Conservation (phyloP, 208 protist genomes). For the Baffinella frigidus region DNA sequence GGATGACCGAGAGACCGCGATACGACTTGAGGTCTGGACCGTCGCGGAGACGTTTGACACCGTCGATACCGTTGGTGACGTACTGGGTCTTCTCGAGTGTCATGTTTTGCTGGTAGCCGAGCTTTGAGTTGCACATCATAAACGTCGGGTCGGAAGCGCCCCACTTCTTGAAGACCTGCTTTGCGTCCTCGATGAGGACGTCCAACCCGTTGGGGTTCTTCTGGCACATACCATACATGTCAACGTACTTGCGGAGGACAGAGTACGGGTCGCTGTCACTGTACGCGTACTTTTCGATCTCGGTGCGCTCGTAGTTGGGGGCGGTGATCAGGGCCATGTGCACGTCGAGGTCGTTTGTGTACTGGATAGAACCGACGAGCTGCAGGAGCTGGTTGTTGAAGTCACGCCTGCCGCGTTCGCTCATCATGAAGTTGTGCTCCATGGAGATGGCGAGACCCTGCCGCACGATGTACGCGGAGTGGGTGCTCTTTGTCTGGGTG, state of each 20-base stretch:
- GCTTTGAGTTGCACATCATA: neutral
- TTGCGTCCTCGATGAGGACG: slow-evolving; percentile 27
- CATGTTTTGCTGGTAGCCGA: neutral
- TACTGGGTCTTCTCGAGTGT: neutral
- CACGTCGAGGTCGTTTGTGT: slow-evolving; percentile 35
- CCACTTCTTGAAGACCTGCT: neutral
- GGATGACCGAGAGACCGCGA: slow-evolving; percentile 1
- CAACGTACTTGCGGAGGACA: neutral
- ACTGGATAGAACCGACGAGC: neutral
- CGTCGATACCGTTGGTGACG: neutral
- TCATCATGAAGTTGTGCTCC: slow-evolving; percentile 48
- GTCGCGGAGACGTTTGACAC: neutral
- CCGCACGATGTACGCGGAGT: neutral
- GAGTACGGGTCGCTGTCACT: neutral
- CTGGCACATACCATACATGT: neutral
- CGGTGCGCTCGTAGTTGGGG: neutral
- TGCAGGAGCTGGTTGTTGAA: slow-evolving; percentile 9
- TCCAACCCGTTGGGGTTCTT: neutral
- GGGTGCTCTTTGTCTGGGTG: neutral
- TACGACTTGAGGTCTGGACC: neutral
- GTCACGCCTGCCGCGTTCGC: neutral
- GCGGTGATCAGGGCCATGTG: neutral
- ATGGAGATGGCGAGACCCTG: slow-evolving; percentile 36
- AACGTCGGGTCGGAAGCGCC: neutral
- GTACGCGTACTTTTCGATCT: neutral